phyloP scores from a whole-genome alignment of 1,139 yeast genomes.

The Kodamaea anthophila region DNA sequence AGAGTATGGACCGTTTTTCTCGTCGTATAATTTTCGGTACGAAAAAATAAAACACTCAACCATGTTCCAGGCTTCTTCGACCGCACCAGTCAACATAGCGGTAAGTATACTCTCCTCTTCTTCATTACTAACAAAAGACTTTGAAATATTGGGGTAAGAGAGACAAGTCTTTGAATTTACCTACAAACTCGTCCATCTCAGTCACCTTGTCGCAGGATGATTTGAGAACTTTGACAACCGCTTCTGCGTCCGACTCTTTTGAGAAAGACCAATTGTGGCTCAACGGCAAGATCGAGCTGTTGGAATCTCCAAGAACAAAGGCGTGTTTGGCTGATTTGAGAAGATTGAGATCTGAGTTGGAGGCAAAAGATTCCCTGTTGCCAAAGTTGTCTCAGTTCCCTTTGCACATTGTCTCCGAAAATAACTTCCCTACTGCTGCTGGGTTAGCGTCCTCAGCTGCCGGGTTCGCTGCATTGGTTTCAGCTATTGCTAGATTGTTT shows the following conservation, averaged over 20 bases:
- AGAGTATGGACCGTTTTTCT: not conserved
- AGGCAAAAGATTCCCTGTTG: constrained; percentile 40
- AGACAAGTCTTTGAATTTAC: constrained; percentile 78
- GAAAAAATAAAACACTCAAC: constrained; percentile 12
- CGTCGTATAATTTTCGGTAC: not conserved
- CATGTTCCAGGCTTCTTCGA: constrained; percentile 68
- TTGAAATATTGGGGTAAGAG: constrained; percentile 98
- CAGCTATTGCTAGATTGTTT: constrained; percentile 77
- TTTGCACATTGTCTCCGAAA: constrained; percentile 82
- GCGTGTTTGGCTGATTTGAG: constrained; percentile 79
- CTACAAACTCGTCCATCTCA: constrained; percentile 92
- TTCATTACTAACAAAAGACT: constrained; percentile 42
- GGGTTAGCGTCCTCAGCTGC: constrained; percentile 98
- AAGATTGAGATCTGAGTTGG: constrained; percentile 52
- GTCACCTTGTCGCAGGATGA: constrained; percentile 90
- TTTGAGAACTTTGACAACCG: constrained; percentile 85
- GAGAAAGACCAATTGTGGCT: constrained; percentile 69
- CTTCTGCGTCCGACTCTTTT: constrained; percentile 57
- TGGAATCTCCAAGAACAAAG: constrained; percentile 64
- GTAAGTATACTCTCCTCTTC: constrained; percentile 34
- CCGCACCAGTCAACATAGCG: constrained; percentile 98
- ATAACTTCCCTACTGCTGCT: constrained; percentile 98
- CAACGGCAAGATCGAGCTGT: constrained; percentile 68
- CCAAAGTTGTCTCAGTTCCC: constrained; percentile 61
- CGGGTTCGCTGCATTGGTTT: constrained; percentile 93